Conservation (phyloP, 2,329 filamentous ascomycete genomes). For the Madurella mycetomatis region DNA sequence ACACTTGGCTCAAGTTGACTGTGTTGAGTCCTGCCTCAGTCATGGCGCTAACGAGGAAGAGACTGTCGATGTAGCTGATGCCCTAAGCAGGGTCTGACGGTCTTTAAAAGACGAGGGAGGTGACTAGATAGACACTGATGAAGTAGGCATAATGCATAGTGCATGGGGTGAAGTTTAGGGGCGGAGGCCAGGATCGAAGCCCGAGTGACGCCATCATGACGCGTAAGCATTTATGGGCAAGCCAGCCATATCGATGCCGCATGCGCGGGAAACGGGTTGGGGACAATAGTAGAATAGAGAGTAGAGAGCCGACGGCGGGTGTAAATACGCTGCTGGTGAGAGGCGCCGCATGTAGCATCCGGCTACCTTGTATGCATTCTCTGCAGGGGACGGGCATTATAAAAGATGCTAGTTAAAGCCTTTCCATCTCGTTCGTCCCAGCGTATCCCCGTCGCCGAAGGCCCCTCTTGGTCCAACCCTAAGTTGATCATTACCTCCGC, state of each 20-base stretch:
- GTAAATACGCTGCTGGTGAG: background rate
- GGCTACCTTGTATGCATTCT: background rate
- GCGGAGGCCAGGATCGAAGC: constrained; percentile 13
- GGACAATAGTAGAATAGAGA: too few species aligned
- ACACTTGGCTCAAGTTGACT: constrained; percentile 58
- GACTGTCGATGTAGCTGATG: constrained; percentile 57
- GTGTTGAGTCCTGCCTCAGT: constrained; percentile 62
- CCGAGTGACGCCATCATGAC: background rate
- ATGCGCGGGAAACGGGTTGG: constrained; percentile 3
- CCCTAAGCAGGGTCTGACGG: constrained; percentile 46
- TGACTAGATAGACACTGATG: constrained; percentile 47
- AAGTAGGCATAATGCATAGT: constrained; percentile 65
- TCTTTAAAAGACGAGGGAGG: constrained; percentile 58
- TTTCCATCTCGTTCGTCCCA: too few species aligned
- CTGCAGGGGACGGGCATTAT: too few species aligned
- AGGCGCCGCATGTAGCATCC: background rate
- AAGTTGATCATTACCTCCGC: too few species aligned
- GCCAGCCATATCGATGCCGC: constrained; percentile 15
- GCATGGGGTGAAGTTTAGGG: constrained; percentile 56
- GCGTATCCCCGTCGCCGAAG: too few species aligned
- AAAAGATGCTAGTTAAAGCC: too few species aligned
- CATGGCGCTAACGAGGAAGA: constrained; percentile 65
- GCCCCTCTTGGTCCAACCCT: too few species aligned
- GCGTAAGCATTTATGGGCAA: constrained; percentile 12
- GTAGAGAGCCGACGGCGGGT: background rate